Evolutionary conservation across 805 yeast species (phyloP).

Genomic region (Candida parachauliodes): DNA sequence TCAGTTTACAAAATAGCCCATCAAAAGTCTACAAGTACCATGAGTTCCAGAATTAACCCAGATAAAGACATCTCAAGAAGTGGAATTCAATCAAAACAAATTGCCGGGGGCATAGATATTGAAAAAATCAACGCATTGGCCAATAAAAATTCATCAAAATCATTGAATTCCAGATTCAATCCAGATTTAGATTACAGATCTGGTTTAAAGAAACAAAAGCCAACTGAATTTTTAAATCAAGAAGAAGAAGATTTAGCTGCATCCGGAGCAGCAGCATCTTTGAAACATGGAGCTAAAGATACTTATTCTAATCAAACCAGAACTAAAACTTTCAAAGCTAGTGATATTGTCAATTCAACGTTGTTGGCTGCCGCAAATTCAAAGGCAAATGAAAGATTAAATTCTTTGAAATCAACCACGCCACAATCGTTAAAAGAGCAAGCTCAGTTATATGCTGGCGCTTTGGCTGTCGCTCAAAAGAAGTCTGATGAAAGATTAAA

Average conservation of each 20-base stretch:
- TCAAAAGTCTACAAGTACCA: constrained; percentile 39
- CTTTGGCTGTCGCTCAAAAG: constrained; percentile 72
- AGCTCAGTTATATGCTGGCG: constrained; percentile 64
- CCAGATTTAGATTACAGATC: constrained; percentile 40
- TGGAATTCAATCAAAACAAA: constrained; percentile 30
- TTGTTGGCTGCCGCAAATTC: constrained; percentile 47
- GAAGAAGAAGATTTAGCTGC: constrained; percentile 48
- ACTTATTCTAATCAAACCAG: constrained; percentile 24
- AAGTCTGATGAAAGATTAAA: constrained; percentile 55
- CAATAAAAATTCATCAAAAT: constrained; percentile 35
- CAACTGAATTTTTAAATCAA: constrained; percentile 32
- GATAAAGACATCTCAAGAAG: constrained; percentile 30
- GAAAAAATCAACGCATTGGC: constrained; percentile 33
- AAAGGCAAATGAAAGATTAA: constrained; percentile 42
- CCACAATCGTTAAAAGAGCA: constrained; percentile 36
- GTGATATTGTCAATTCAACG: constrained; percentile 43
- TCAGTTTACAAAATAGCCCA: constrained; percentile 31
- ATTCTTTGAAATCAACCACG: constrained; percentile 24
- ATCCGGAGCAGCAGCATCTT: constrained; percentile 57
- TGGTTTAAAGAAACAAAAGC: constrained; percentile 25
- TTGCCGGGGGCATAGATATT: constrained; percentile 23
- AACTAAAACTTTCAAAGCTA: constrained; percentile 35
- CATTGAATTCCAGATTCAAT: constrained; percentile 39
- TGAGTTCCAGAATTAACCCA: constrained; percentile 46
- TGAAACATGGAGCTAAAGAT: constrained; percentile 29